Percentiles rank a stretch among this genome's conserved stretches.
Evolutionary conservation across 768 basidiomycete species (phyloP).

Genomic region (Suillus brevipes): DNA sequence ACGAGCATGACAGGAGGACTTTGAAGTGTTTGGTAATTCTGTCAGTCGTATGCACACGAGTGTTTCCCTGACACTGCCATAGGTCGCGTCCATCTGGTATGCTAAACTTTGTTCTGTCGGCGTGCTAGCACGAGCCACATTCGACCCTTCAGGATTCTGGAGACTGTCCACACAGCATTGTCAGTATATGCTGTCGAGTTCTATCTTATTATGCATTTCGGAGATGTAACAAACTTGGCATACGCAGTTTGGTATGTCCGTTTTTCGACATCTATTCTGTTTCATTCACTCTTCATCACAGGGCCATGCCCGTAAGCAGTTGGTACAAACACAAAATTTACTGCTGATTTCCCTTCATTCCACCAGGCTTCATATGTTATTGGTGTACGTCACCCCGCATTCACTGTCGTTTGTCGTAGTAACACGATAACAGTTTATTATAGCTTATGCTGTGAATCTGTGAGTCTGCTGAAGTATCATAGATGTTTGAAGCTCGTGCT

Average conservation of each 20-base stretch:
- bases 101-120: not conserved
- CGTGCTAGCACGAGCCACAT: not conserved
- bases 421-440: slow-evolving; percentile 5
- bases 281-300: not conserved
- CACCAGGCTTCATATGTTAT: slow-evolving; percentile 10
- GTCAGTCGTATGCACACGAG: not conserved
- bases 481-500: not conserved
- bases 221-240: not conserved
- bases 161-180: slow-evolving; percentile 16
- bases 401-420: not conserved
- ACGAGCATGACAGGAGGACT: slow-evolving; percentile 7
- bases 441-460: slow-evolving; percentile 10
- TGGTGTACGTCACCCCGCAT: slow-evolving; percentile 10
- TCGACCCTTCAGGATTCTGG: slow-evolving; percentile 12
- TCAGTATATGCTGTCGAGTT: slow-evolving; percentile 16
- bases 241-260: slow-evolving; percentile 16
- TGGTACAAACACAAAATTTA: not conserved
- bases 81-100: slow-evolving; percentile 19
- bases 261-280: too few relatives aligned
- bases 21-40: slow-evolving; percentile 10
- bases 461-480: not conserved
- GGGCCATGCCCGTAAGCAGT: slow-evolving; percentile 15
- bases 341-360: not conserved
- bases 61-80: not conserved
- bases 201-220: slow-evolving; percentile 19